Evolutionary conservation across 2,329 filamentous ascomycete genomes (phyloP).

Genomic region (Scytalidium sp.): DNA sequence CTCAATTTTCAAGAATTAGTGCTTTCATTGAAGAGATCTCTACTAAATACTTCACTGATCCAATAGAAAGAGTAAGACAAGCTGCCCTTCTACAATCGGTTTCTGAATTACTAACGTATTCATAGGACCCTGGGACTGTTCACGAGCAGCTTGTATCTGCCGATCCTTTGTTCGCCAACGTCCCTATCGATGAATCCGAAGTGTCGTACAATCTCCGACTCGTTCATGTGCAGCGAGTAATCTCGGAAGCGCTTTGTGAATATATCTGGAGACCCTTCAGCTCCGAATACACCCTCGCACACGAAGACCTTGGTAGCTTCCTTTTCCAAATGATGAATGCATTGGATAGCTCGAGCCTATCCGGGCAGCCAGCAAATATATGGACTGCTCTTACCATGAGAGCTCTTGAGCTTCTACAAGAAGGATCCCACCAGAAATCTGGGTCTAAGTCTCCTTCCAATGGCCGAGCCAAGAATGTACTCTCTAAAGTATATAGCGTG

Average conservation of each 20-base stretch:
- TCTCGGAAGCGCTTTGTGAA: conserved; percentile 10
- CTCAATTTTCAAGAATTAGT: conserved; percentile 8
- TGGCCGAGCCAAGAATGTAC: conserved; percentile 3
- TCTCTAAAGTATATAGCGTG: conserved; percentile 4
- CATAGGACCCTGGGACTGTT: conserved; percentile 8
- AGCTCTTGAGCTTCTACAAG: conserved; percentile 3
- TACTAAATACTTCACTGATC: conserved; percentile 9
- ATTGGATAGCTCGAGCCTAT: conserved; percentile 3
- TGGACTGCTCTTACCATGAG: conserved; percentile 15
- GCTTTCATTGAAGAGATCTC: conserved; percentile 6
- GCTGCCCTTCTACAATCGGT: neutral
- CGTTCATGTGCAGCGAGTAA: conserved; percentile 13
- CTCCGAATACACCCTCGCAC: conserved; percentile 5
- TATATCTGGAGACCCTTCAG: conserved; percentile 12
- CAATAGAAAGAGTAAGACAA: conserved; percentile 4
- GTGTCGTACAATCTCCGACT: conserved; percentile 9
- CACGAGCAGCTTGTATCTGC: conserved; percentile 3
- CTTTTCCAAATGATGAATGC: conserved; percentile 8
- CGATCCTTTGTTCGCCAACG: conserved; percentile 7
- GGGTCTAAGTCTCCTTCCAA: neutral
- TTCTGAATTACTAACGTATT: conserved; percentile 5
- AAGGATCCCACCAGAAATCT: neutral
- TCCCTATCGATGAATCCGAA: conserved; percentile 12
- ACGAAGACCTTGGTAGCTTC: conserved; percentile 4
- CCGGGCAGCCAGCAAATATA: conserved; percentile 10